Evolutionary conservation across 768 basidiomycete species (phyloP).

Genomic region (Boletellus ananiceps): DNA sequence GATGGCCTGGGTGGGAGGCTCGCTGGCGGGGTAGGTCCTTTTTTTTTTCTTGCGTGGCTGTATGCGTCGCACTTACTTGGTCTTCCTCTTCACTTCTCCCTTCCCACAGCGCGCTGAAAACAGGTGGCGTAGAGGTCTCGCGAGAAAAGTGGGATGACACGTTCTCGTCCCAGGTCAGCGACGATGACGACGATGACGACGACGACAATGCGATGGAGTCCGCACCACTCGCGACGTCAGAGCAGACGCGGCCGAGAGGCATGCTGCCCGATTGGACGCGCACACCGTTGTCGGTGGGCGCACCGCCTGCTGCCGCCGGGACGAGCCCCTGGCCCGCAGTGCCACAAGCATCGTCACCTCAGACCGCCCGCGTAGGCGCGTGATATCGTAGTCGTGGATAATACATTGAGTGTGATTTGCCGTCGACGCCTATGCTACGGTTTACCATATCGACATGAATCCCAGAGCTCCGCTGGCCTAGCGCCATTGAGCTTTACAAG

Average conservation of each 20-base stretch:
- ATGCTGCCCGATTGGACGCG: slow-evolving; percentile 83
- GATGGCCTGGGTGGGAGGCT: slow-evolving; percentile 91
- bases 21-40: slow-evolving; percentile 74
- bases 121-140: slow-evolving; percentile 74
- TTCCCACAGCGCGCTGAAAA: slow-evolving; percentile 67
- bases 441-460: slow-evolving; percentile 7
- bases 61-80: not conserved
- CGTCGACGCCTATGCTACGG: slow-evolving; percentile 6
- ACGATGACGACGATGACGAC: slow-evolving; percentile 19
- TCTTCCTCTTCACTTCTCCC: no score
- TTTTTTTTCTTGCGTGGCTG: not conserved
- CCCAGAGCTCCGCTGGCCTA: slow-evolving; percentile 2
- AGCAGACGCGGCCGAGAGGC: slow-evolving; percentile 32
- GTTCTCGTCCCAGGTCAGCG: slow-evolving; percentile 38
- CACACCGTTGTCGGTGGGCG: slow-evolving; percentile 55
- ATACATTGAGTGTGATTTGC: slow-evolving; percentile 6
- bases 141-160: slow-evolving; percentile 86
- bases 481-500: slow-evolving; percentile 5
- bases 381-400: slow-evolving; percentile 11
- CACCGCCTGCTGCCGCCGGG: slow-evolving; percentile 46
- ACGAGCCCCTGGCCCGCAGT: slow-evolving; percentile 3
- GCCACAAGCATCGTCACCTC: slow-evolving; percentile 12
- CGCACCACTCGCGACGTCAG: slow-evolving; percentile 13
- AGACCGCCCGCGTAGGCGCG: slow-evolving; percentile 31
- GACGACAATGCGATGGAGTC: slow-evolving; percentile 36